Evolutionary conservation across 78 protist genomes (phyloP).

Genomic region (Dictyostelium brefeldianum): DNA sequence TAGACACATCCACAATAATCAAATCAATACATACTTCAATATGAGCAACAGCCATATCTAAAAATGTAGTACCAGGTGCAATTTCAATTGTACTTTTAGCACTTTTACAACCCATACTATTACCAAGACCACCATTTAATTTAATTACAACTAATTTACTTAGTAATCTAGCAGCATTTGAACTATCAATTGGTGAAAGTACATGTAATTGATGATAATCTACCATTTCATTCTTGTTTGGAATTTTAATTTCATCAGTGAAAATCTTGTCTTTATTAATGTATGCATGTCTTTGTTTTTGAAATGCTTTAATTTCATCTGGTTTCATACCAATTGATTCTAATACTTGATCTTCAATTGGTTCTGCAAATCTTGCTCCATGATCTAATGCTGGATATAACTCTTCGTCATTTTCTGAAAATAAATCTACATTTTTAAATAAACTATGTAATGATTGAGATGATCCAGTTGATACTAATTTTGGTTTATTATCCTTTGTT

Average conservation of each 20-base stretch:
- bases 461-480: conserved; percentile 1
- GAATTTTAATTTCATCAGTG: conserved; percentile 57
- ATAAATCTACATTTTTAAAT: conserved; percentile 27
- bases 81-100: conserved; percentile 72
- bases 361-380: conserved; percentile 56
- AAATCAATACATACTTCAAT: conserved; percentile 72
- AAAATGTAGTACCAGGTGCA: conserved; percentile 88
- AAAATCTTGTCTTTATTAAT: conserved; percentile 59
- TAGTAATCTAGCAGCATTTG: conserved; percentile 67
- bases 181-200: conserved; percentile 39
- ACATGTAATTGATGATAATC: conserved; percentile 54
- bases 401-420: conserved; percentile 61
- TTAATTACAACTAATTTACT: conserved; percentile 92
- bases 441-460: neutral
- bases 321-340: conserved; percentile 60
- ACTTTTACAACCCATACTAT: conserved; percentile 73
- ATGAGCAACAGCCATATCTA: conserved; percentile 96
- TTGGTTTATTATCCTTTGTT: neutral
- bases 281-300: conserved; percentile 53
- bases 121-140: conserved; percentile 97
- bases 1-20: neutral
- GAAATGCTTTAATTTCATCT: conserved; percentile 62
- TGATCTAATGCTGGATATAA: conserved; percentile 73
- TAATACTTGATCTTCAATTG: conserved; percentile 22
- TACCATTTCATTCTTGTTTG: conserved; percentile 40